A percentile compares a stretch with the other conserved stretches of the same genome.
phyloP scores from a whole-genome alignment of 1,284 basidiomycete genomes.

The Agroathelia rolfsii region DNA sequence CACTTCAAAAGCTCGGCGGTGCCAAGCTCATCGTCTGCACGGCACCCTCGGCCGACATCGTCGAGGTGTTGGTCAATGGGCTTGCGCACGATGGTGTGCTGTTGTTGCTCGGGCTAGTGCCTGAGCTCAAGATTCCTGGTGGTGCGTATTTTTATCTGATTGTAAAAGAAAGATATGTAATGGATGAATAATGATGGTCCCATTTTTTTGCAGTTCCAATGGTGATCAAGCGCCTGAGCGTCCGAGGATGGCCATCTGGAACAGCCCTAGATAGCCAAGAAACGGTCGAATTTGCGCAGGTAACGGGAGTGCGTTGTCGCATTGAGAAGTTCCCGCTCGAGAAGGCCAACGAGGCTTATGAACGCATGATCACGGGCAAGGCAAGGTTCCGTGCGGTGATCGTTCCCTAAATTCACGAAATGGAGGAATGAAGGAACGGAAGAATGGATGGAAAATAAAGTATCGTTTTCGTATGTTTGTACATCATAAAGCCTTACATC shows the following conservation, averaged over 20 bases:
- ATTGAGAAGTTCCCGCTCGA: constrained; percentile 14
- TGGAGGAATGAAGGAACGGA: too few species aligned
- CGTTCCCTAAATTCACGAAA: too few species aligned
- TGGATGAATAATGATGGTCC: too few species aligned
- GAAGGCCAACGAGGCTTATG: constrained; percentile 14
- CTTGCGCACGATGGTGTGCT: constrained; percentile 12
- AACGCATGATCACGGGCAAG: constrained; percentile 12
- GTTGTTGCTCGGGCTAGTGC: too few species aligned
- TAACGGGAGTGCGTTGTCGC: constrained; percentile 14
- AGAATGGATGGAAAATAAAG: too few species aligned
- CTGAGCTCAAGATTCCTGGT: too few species aligned
- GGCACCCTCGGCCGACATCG: constrained; percentile 21
- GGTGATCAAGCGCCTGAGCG: constrained; percentile 11
- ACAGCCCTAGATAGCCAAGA: constrained; percentile 13
- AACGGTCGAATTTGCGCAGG: constrained; percentile 14
- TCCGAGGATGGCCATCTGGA: constrained; percentile 14
- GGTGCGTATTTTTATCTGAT: too few species aligned
- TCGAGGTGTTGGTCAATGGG: constrained; percentile 13
- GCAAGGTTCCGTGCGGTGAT: constrained; percentile 17
- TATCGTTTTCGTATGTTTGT: too few species aligned
- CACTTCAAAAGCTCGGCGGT: constrained; percentile 27
- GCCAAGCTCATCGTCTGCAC: constrained; percentile 25
- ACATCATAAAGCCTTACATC: too few species aligned
- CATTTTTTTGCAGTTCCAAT: too few species aligned
- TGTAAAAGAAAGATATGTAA: too few species aligned